phyloP scores from a whole-genome alignment of 345 rosid species.

The Carallia pectinifolia region DNA sequence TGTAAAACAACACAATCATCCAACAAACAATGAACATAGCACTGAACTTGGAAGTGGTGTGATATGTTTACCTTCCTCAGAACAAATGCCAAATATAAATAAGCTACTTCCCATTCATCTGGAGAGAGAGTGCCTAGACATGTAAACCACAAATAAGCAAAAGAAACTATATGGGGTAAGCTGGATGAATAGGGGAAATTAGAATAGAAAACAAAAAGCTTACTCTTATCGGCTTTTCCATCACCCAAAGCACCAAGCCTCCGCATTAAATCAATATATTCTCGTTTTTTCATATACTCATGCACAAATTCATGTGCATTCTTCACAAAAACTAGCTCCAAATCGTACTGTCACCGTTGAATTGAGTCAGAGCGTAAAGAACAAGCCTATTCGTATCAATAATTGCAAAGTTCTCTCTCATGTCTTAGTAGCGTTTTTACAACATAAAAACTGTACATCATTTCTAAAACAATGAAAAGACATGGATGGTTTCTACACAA shows the following conservation, averaged over 20 bases:
- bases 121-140: slow-evolving; percentile 73
- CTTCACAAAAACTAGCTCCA: slow-evolving; percentile 89
- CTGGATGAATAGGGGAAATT: background rate
- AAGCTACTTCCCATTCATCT: slow-evolving; percentile 97
- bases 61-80: slow-evolving; percentile 63
- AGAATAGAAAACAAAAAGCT: slow-evolving; percentile 18
- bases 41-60: background rate
- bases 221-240: slow-evolving; percentile 89
- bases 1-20: background rate
- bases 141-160: background rate
- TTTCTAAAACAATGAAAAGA: background rate
- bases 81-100: slow-evolving; percentile 78
- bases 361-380: background rate
- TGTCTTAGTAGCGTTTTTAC: no score
- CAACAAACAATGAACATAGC: background rate
- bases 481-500: background rate
- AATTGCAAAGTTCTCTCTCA: background rate
- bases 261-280: slow-evolving; percentile 74
- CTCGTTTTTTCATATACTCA: slow-evolving; percentile 75
- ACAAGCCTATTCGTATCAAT: background rate
- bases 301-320: slow-evolving; percentile 88
- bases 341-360: slow-evolving; percentile 59
- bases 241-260: slow-evolving; percentile 96
- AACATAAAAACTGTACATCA: background rate
- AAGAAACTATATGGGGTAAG: background rate